Conservation (phyloP, 495 filamentous ascomycete species). For the Xylaria venustula region DNA sequence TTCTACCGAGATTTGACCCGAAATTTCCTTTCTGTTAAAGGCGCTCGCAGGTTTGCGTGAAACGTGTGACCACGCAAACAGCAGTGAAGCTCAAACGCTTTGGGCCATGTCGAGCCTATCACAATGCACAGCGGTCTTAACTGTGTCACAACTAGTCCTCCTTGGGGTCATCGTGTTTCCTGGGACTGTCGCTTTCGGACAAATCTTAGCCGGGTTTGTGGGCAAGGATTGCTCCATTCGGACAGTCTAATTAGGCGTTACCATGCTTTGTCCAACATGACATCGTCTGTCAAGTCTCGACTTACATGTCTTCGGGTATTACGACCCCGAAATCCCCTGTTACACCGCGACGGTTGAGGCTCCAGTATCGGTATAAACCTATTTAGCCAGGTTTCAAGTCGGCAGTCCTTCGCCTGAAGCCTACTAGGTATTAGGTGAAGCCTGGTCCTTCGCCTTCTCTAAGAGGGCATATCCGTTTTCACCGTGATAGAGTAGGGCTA, state of each 20-base stretch:
- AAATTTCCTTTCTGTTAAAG: no score
- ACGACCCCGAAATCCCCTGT: slow-evolving; percentile 4
- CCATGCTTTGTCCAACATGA: background rate
- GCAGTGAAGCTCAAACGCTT: slow-evolving; percentile 3
- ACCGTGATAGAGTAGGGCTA: background rate
- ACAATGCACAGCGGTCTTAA: slow-evolving; percentile 23
- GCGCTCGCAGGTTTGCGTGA: slow-evolving; percentile 7
- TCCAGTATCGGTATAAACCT: background rate
- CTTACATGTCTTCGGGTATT: slow-evolving; percentile 12
- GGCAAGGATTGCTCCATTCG: slow-evolving; percentile 18
- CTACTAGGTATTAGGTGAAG: background rate
- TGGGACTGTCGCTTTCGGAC: slow-evolving; percentile 26
- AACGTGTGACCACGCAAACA: slow-evolving; percentile 2
- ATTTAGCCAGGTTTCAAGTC: background rate
- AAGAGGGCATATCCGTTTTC: background rate
- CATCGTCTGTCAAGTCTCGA: background rate
- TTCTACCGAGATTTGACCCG: no score
- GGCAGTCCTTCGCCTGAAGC: background rate
- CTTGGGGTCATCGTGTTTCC: slow-evolving; percentile 22
- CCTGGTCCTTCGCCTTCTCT: background rate
- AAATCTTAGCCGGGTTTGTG: slow-evolving; percentile 22
- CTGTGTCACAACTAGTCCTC: slow-evolving; percentile 22
- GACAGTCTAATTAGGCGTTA: background rate
- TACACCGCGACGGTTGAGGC: slow-evolving; percentile 7
- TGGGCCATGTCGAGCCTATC: slow-evolving; percentile 27